Evolutionary conservation across 2,329 filamentous ascomycete genomes (phyloP).

Genomic region (Colletotrichum truncatum): DNA sequence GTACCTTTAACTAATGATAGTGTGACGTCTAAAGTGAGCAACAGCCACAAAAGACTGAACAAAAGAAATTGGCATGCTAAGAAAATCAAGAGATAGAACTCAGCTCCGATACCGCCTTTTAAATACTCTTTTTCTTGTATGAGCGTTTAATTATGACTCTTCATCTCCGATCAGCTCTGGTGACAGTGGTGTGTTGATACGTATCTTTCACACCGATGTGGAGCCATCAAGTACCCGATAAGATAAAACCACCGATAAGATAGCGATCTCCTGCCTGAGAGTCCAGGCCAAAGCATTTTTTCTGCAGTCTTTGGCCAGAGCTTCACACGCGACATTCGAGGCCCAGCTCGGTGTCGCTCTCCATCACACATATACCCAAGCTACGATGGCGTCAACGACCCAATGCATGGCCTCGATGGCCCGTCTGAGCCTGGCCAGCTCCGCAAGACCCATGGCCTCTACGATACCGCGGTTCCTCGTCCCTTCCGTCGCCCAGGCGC

Average conservation of each 20-base stretch:
- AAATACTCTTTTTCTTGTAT: background rate
- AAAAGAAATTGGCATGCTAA: accelerated
- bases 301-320: slow-evolving; percentile 24
- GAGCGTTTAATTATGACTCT: slow-evolving; percentile 2
- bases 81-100: accelerated
- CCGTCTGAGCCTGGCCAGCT: slow-evolving; percentile 54
- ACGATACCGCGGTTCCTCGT: slow-evolving; percentile 59
- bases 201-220: background rate
- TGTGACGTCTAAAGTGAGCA: background rate
- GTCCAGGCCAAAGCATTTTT: slow-evolving; percentile 17
- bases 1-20: background rate
- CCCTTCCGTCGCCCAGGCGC: slow-evolving; percentile 55
- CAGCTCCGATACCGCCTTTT: background rate
- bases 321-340: slow-evolving; percentile 15
- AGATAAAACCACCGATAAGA: slow-evolving; percentile 16
- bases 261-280: background rate
- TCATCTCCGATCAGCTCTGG: background rate
- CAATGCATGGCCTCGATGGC: slow-evolving; percentile 65
- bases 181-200: slow-evolving; percentile 14
- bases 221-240: background rate
- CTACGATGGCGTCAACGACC: slow-evolving; percentile 59
- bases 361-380: slow-evolving; percentile 34
- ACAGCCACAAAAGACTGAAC: accelerated
- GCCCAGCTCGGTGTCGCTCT: slow-evolving; percentile 3
- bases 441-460: slow-evolving; percentile 50